Conservation (phyloP, 176 grass and related monocot genomes). For the Thalia dealbata region DNA sequence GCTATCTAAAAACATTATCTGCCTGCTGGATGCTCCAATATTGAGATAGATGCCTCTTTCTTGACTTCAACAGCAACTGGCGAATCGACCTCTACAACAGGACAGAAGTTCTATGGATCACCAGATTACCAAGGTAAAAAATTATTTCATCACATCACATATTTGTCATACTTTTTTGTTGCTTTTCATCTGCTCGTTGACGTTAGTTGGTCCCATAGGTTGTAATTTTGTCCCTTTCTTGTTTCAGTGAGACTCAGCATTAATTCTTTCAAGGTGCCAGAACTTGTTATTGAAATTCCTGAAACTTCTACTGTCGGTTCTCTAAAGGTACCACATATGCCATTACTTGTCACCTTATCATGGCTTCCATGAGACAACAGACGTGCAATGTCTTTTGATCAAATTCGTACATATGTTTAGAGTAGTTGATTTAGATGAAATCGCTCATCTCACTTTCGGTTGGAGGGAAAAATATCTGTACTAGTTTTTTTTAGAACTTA, state of each 20-base stretch:
- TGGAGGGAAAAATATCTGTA: no score
- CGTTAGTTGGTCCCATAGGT: constrained; percentile 12
- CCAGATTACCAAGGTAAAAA: constrained; percentile 33
- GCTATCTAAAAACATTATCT: background rate
- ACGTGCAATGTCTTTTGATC: no score
- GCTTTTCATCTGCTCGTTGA: constrained; percentile 16
- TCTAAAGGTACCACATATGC: constrained; percentile 46
- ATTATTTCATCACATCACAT: background rate
- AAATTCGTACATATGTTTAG: no score
- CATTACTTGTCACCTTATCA: no score
- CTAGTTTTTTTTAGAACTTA: no score
- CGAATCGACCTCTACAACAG: constrained; percentile 29
- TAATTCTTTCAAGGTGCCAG: constrained; percentile 76
- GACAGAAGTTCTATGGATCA: constrained; percentile 25
- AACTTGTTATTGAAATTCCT: constrained; percentile 67
- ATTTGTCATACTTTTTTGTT: background rate
- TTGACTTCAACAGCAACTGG: constrained; percentile 29
- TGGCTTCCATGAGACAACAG: no score
- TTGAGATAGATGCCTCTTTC: no score
- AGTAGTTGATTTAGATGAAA: no score
- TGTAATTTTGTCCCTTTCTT: constrained; percentile 20
- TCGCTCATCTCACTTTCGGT: no score
- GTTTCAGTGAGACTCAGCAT: constrained; percentile 72
- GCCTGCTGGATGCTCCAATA: background rate
- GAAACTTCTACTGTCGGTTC: constrained; percentile 70